Evolutionary conservation across 2,329 filamentous ascomycete species (phyloP), one percentile per base, ranked within the genome.

Genomic region (Claviceps africana): DNA sequence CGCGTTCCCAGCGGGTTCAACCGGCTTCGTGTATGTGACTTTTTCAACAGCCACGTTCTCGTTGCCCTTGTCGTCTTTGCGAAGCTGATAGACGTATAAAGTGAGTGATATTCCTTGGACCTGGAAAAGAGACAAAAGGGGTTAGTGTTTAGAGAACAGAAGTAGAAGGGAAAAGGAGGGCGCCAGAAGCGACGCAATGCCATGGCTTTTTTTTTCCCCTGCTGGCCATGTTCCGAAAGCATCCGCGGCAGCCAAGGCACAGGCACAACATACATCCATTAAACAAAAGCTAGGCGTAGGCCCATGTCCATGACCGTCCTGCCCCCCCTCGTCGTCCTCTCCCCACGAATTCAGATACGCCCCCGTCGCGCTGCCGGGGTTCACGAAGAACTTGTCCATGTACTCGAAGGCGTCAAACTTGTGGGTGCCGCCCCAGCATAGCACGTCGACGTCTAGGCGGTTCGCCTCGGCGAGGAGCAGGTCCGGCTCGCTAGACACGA

Each of bases 51-150:
- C 84, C 46, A 91, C 86, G 54, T 83, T 88, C 67, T 90, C 86
- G 37, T 79, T 79, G 17, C 86, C 86, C 58, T 86, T 83, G 53
- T 79, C 82, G 60, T 88, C 85, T 64, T 85, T 88, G 65, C 83
- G 80, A 62, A 90, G 69, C 66, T 90, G 86, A 66, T 97, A 97
- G 51, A 97, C 91, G 67, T 97, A 97, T 48, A 97, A 76, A 54
- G 94, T 94, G 58, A 97, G 78, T 17, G 94, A 94, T 65, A 96
- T 94, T 33, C 91, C 91, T 79, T 97, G 91, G 37, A 95, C 88
- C 88, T 95, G 60, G 55, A 50, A 21, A 13, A 33, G 6, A 22
- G n/a, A n/a, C 35, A n/a, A 44, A 30, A 28, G 3, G 15, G 2
- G 47, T 49, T 22, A 40, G 35, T 48, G 7, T 10, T 3, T 5